Evolutionary conservation across 345 rosid species (phyloP).

Genomic region (Toxicodendron radicans): DNA sequence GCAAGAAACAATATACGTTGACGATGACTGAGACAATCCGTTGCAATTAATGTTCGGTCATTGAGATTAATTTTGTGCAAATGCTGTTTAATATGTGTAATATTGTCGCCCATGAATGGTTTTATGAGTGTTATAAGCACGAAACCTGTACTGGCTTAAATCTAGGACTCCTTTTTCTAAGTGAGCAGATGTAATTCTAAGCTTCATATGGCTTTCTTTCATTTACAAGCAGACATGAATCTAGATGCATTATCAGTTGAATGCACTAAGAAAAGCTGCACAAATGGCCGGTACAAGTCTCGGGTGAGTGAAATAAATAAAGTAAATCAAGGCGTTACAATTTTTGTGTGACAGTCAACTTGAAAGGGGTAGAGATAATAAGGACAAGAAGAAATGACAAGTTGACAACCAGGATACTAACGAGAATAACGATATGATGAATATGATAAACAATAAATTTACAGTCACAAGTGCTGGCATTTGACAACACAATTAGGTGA

Average conservation of each 20-base stretch:
- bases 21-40: constrained; percentile 50
- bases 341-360: neutral
- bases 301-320: too few species aligned
- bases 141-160: neutral
- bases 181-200: neutral
- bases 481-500: neutral
- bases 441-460: too few species aligned
- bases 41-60: neutral
- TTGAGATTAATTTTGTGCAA: constrained; percentile 12
- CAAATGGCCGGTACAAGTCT: neutral
- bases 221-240: neutral
- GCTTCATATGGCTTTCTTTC: neutral
- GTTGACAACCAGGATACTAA: constrained; percentile 9
- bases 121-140: neutral
- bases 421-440: too few species aligned
- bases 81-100: constrained; percentile 14
- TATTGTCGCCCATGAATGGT: neutral
- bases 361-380: neutral
- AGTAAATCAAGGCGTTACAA: too few species aligned
- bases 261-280: neutral
- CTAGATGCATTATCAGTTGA: neutral
- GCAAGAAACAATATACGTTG: constrained; percentile 89
- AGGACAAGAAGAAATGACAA: constrained; percentile 7
- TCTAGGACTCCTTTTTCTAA: neutral
- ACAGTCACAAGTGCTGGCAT: too few species aligned